phyloP scores from a whole-genome alignment of 2,329 filamentous ascomycete genomes.

The Botrytis sinoallii region DNA sequence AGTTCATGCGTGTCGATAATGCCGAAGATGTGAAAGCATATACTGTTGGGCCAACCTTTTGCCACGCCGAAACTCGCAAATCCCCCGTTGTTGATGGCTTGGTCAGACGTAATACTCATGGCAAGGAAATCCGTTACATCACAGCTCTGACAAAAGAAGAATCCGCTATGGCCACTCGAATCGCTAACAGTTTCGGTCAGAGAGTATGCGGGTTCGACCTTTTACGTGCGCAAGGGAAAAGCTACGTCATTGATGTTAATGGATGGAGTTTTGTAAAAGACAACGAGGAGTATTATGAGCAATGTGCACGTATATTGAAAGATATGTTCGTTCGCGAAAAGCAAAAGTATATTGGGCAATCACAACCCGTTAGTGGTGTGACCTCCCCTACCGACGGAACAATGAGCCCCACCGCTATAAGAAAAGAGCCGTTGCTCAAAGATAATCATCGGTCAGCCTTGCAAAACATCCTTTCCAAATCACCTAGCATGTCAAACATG shows the following conservation, averaged over 20 bases:
- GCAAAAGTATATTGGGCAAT: conserved; percentile 47
- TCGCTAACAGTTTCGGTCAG: conserved; percentile 89
- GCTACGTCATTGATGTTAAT: conserved; percentile 98
- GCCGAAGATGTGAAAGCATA: conserved; percentile 98
- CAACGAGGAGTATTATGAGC: conserved; percentile 97
- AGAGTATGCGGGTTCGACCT: conserved; percentile 95
- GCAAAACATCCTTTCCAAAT: conserved; percentile 57
- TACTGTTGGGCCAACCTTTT: conserved; percentile 88
- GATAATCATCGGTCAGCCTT: conserved; percentile 48
- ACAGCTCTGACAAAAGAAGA: conserved; percentile 80
- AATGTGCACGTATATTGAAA: conserved; percentile 79
- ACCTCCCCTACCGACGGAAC: conserved; percentile 26
- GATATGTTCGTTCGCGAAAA: conserved; percentile 86
- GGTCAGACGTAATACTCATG: conserved; percentile 92
- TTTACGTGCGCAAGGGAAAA: conserved; percentile 80
- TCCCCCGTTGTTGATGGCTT: conserved; percentile 96
- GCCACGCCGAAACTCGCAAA: conserved; percentile 95
- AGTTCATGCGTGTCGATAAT: conserved; percentile 95
- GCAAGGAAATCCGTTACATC: conserved; percentile 94
- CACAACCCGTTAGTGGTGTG: conserved; percentile 39
- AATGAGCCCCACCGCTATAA: conserved; percentile 20
- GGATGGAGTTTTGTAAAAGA: conserved; percentile 99
- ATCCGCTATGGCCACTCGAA: conserved; percentile 80
- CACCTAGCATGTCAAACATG: conserved; percentile 57
- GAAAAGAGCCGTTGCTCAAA: conserved; percentile 37